Conservation (phyloP, 108 stramenopile genomes). For the Parmales sp. region DNA sequence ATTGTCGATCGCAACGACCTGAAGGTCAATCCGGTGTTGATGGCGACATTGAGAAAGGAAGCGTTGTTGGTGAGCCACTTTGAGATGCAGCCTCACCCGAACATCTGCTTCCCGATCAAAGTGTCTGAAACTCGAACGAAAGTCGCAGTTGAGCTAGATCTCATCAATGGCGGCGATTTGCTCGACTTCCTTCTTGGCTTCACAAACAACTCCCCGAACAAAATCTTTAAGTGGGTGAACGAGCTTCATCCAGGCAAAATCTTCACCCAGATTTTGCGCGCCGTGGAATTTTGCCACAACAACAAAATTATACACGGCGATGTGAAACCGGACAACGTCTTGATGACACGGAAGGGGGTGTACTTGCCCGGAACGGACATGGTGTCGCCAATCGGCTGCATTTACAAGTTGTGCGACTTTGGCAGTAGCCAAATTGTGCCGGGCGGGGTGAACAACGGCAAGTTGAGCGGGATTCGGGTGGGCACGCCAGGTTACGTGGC, state of each 20-base stretch:
- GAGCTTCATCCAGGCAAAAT: background rate
- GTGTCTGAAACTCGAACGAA: background rate
- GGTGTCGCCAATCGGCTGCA: background rate
- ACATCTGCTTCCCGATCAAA: background rate
- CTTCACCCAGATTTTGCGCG: background rate
- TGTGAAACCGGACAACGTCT: background rate
- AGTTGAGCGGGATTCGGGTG: background rate
- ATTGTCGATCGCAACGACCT: background rate
- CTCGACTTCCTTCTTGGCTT: background rate
- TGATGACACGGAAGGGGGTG: background rate
- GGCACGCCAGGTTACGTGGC: no score
- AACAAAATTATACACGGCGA: slow-evolving; percentile 7
- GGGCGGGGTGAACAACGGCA: background rate
- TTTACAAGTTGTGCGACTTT: slow-evolving; percentile 2
- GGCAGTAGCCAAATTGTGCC: background rate
- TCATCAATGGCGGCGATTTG: background rate
- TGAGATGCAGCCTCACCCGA: background rate
- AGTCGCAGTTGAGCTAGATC: background rate
- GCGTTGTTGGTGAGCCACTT: background rate
- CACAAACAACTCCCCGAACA: background rate
- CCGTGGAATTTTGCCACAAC: background rate
- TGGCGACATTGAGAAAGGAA: background rate
- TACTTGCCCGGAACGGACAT: background rate
- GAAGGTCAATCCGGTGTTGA: background rate
- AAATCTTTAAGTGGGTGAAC: background rate